Evolutionary conservation across 306 rosid species (phyloP).

Genomic region (Sophora flavescens): DNA sequence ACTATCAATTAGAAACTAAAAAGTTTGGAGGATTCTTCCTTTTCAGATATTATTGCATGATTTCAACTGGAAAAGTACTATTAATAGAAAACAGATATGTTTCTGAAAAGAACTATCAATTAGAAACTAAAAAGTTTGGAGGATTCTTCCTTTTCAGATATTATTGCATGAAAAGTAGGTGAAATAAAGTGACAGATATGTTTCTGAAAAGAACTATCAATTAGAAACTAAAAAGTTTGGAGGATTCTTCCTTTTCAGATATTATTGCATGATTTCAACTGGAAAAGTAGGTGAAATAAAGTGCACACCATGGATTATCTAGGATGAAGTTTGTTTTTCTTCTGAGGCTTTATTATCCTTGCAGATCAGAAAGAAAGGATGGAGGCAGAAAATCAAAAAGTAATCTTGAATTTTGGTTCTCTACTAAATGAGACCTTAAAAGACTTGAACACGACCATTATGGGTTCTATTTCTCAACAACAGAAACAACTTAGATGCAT

Average conservation of each 20-base stretch:
- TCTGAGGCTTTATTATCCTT: constrained; percentile 32
- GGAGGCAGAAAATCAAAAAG: constrained; percentile 73
- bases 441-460: constrained; percentile 69
- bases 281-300: constrained; percentile 7
- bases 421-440: constrained; percentile 70
- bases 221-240: too few relatives aligned
- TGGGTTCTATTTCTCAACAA: constrained; percentile 82
- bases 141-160: too few relatives aligned
- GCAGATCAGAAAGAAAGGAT: constrained; percentile 77
- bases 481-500: constrained; percentile 73
- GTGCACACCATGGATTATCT: constrained; percentile 11
- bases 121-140: too few relatives aligned
- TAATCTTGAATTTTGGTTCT: constrained; percentile 73
- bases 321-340: constrained; percentile 20
- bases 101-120: too few relatives aligned
- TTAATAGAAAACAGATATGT: not conserved
- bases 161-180: too few relatives aligned
- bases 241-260: not conserved
- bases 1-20: too few relatives aligned
- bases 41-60: too few relatives aligned
- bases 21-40: too few relatives aligned
- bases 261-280: constrained; percentile 9
- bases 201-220: too few relatives aligned
- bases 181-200: too few relatives aligned
- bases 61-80: not conserved